Evolutionary conservation across 1,284 basidiomycete species (phyloP).

Genomic region (Clitocybe nebularis): DNA sequence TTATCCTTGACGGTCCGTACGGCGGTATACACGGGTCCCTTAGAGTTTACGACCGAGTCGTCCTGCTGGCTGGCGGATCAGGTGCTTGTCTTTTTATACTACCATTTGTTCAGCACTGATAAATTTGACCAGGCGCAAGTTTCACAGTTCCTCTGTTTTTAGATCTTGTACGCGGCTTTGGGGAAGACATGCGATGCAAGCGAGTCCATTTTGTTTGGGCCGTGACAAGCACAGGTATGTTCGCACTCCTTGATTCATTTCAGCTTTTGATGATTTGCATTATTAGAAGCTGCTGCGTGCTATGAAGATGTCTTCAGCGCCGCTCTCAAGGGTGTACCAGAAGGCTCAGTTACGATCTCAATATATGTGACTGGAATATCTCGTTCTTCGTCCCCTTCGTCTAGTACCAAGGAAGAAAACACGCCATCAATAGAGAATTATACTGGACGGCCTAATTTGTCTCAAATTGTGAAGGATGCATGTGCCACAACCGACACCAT

Average conservation of each 20-base stretch:
- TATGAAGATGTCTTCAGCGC: constrained; percentile 3
- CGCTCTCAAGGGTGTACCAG: not conserved
- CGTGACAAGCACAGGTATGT: constrained; percentile 9
- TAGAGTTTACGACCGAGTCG: constrained; percentile 26
- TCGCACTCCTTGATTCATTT: no score
- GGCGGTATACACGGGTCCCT: constrained; percentile 30
- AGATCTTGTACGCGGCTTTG: constrained; percentile 20
- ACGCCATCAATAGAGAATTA: not conserved
- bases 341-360: constrained; percentile 2
- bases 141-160: constrained; percentile 26
- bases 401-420: not conserved
- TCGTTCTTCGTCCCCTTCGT: constrained; percentile 2
- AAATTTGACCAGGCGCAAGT: constrained; percentile 20
- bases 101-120: not conserved
- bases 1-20: constrained; percentile 39
- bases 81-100: constrained; percentile 25
- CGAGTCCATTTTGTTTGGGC: constrained; percentile 24
- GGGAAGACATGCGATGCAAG: constrained; percentile 9
- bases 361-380: constrained; percentile 5
- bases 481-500: not conserved
- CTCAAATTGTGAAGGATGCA: constrained; percentile 3
- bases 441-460: constrained; percentile 9
- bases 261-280: not conserved
- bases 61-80: constrained; percentile 36
- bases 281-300: constrained; percentile 3